Percentiles rank a stretch among this genome's conserved stretches.
These are phyloP conservation scores for Neofusicoccum sp. DNA, from an alignment of 2,329 filamentous ascomycete genomes.

Conservation along the genomic window DNA sequence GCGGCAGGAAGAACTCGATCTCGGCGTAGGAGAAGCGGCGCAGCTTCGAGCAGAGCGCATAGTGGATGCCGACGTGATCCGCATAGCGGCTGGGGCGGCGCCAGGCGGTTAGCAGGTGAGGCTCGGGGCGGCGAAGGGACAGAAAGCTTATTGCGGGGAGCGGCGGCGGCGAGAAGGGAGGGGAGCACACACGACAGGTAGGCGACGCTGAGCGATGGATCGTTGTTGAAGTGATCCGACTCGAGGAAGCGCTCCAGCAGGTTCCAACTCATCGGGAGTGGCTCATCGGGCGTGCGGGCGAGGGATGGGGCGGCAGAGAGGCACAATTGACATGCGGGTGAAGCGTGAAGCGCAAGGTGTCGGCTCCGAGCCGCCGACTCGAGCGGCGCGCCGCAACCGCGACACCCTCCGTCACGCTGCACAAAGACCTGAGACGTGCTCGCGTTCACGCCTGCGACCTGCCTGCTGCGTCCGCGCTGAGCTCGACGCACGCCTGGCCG, in stretches of 20 bases:
- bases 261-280: constrained; percentile 63
- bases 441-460: not conserved
- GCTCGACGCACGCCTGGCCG: constrained; percentile 41
- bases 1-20: constrained; percentile 88
- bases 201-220: constrained; percentile 83
- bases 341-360: constrained; percentile 13
- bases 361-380: no score
- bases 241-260: constrained; percentile 87
- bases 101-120: constrained; percentile 18
- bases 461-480: constrained; percentile 29
- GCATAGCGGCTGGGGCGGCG: constrained; percentile 67
- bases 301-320: not conserved
- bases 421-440: not conserved
- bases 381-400: no score
- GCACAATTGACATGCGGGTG: not conserved
- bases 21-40: constrained; percentile 87
- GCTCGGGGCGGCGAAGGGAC: not conserved
- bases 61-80: constrained; percentile 86
- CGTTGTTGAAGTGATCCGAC: constrained; percentile 90
- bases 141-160: constrained; percentile 20
- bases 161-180: constrained; percentile 23
- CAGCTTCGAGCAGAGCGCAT: constrained; percentile 84
- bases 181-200: constrained; percentile 72
- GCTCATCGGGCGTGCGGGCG: constrained; percentile 14
- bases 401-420: no score